A percentile compares a stretch with the other conserved stretches of the same genome.
phyloP scores from a whole-genome alignment of 179 eudicot species.

The Sideroxylon spinosum region DNA sequence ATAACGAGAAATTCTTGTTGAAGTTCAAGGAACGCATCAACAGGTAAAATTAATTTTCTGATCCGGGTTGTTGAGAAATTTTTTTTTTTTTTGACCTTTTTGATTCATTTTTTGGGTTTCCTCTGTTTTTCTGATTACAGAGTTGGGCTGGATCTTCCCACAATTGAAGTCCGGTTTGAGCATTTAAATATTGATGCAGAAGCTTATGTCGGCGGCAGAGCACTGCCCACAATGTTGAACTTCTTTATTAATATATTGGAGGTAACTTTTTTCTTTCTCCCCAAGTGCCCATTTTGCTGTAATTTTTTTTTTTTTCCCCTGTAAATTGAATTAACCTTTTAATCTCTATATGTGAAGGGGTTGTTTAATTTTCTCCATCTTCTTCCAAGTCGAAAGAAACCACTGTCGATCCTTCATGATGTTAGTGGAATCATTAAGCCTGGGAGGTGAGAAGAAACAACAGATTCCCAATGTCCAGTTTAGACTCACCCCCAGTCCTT shows the following conservation, averaged over 20 bases:
- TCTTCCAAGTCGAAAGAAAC: conserved; percentile 60
- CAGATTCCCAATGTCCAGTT: neutral
- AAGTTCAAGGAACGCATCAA: conserved; percentile 72
- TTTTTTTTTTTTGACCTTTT: too few relatives aligned
- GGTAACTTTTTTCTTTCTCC: conserved; percentile 27
- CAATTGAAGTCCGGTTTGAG: conserved; percentile 73
- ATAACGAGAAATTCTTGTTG: conserved; percentile 73
- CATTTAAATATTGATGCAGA: conserved; percentile 63
- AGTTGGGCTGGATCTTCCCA: conserved; percentile 65
- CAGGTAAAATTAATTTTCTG: conserved; percentile 32
- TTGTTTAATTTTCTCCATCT: conserved; percentile 54
- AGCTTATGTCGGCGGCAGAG: conserved; percentile 67
- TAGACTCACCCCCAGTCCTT: neutral
- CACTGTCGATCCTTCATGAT: conserved; percentile 64
- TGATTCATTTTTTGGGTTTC: neutral
- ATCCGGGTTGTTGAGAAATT: too few relatives aligned
- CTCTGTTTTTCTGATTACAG: conserved; percentile 25
- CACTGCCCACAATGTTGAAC: conserved; percentile 66
- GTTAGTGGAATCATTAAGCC: conserved; percentile 72
- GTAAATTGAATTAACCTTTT: conserved; percentile 1
- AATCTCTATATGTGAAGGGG: conserved; percentile 30
- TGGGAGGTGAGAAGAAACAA: conserved; percentile 49
- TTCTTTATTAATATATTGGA: conserved; percentile 56
- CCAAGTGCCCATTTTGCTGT: neutral
- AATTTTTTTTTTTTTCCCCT: neutral